Base-by-base conservation (phyloP, 345 rosid genomes). In the Pistacia vera region DNA sequence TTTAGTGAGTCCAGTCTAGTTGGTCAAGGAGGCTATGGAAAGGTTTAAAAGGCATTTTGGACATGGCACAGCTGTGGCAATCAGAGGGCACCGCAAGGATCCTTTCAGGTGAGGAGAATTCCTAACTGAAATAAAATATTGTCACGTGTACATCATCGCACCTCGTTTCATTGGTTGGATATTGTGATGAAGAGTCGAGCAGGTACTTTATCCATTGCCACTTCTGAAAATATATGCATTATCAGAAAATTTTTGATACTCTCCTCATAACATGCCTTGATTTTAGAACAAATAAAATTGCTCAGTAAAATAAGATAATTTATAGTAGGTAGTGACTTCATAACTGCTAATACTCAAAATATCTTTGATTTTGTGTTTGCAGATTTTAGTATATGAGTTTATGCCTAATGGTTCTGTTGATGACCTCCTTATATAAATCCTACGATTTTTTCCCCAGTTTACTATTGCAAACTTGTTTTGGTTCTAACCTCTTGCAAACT, bases 11-110 rank as follows among this genome's bases (percentile, higher is more conserved):
- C 54, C 1, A 65, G 76, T 18, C 86, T 81, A 73, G 68, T 88
- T 35, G 92, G 90, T 17, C 74, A 79, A 67, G 92, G 92, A 51
- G 92, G 92, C 14, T 86, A 86, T 67, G 90, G 90, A 22, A 86
- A 80, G 41, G 92, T 88, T 54, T 88, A 88, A 86, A 58, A 85
- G 88, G 90, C 14, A 74, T 78, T 80, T 82, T 88, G 75, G 79
- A 78, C 68, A 84, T 73, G 87, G 83, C 52, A 63, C 79, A 17
- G 67, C 83, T 13, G 92, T 88, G 36, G 92, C 92, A 12, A 85
- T 86, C 35, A 86, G 75, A 90, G 89, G 52, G 90, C 88, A 38
- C 67, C 61, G 54, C 66, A 75, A 75, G 85, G 86, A 14, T 85
- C 90, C 54, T 71, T 88, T 69, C 86, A 85, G 86, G 90, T 22